Conservation (phyloP, 495 filamentous ascomycete species). For the Penicillium samsonianum region DNA sequence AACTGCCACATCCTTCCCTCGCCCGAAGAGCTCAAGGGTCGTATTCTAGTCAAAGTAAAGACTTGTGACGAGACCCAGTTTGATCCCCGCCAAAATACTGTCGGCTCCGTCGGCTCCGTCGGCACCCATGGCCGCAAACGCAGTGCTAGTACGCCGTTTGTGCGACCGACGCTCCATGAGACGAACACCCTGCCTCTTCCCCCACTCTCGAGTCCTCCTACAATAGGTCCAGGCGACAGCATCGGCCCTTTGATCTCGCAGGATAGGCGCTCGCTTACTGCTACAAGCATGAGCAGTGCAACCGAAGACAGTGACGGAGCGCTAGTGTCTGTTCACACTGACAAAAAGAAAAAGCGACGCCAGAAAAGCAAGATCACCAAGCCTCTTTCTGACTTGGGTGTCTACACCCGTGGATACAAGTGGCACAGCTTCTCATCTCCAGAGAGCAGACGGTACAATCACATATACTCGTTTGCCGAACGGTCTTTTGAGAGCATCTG, state of each 20-base stretch:
- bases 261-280: slow-evolving; percentile 54
- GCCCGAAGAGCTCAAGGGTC: slow-evolving; percentile 78
- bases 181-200: slow-evolving; percentile 53
- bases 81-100: slow-evolving; percentile 41
- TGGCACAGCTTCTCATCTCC: slow-evolving; percentile 71
- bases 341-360: slow-evolving; percentile 52
- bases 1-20: slow-evolving; percentile 70
- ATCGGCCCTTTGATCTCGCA: slow-evolving; percentile 47
- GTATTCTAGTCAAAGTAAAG: slow-evolving; percentile 94
- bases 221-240: slow-evolving; percentile 45
- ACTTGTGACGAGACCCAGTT: slow-evolving; percentile 51
- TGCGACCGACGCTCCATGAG: slow-evolving; percentile 57
- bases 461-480: slow-evolving; percentile 92
- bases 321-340: slow-evolving; percentile 42
- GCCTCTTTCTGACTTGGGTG: slow-evolving; percentile 78
- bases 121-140: slow-evolving; percentile 66
- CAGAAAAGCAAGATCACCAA: slow-evolving; percentile 84
- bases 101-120: slow-evolving; percentile 40
- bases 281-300: slow-evolving; percentile 59
- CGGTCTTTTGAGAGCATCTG: slow-evolving; percentile 76
- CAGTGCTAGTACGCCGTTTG: slow-evolving; percentile 76
- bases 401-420: slow-evolving; percentile 87
- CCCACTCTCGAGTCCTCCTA: slow-evolving; percentile 58
- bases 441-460: slow-evolving; percentile 83
- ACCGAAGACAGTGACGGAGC: slow-evolving; percentile 65